Base-by-base conservation (phyloP, 495 filamentous ascomycete genomes). In the Parmelia sp. region DNA sequence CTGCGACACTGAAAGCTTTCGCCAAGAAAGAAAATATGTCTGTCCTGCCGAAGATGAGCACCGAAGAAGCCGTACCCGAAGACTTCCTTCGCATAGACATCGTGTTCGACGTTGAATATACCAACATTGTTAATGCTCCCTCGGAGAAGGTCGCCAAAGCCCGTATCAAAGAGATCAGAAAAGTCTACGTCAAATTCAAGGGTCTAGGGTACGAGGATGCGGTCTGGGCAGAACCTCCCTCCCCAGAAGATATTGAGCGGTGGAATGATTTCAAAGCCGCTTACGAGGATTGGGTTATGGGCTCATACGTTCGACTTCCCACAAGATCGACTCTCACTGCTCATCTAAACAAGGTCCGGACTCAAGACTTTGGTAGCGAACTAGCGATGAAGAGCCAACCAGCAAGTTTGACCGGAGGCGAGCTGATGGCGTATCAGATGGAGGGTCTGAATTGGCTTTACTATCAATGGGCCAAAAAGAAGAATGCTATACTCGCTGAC, bases 361-460 rank as follows among this genome's bases (percentile, higher is more conserved):
- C 73, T 19, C 79, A 83, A 62, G 74, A 86, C 42, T 99, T 97
- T 68, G 77, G 79, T 57, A 72, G 72, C 31, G 79, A 85, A 0
- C 75, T 94, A 23, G 82, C 88, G 65, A 80, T 90, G 67, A 80
- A 86, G 53, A 74, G 78, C 31, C 95, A 99, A 71, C 93, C 95
- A 0, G 74, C 78, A 31, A 83, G 86, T 40, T 76, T 99, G 15
- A 82, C 76, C 27, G 86, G 90, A 27, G 93, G 93, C 14, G 80
- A 90, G 64, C 79, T 97, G 44, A 97, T 99, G 92, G 79, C 83
- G 15, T 99, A 99, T 71, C 95, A 99, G 71, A 76, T 93, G 47
- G 90, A 97, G 25, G 95, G 95, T 21, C 74, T 97, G 63, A 97
- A 97, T 71, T 99, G 94, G 92, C 83, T 97, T n/a, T 88, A 96